Conservation (phyloP, 140 eudicot species). For the Flaveria floridana region DNA sequence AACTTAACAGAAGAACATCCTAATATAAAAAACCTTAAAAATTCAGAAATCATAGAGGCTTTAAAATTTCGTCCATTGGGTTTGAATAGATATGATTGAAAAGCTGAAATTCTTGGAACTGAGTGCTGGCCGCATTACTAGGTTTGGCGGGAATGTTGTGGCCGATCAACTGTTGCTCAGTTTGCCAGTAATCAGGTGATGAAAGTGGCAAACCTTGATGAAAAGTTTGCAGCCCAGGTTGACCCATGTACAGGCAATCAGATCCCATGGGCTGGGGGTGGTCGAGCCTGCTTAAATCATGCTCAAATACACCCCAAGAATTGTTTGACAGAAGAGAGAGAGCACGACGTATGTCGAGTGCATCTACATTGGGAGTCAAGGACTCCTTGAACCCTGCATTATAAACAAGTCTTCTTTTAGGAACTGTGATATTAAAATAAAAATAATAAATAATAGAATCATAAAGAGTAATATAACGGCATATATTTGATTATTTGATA, state of each 20-base stretch:
- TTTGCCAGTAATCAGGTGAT: conserved; percentile 55
- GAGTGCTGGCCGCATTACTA: conserved; percentile 7
- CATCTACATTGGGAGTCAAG: conserved; percentile 38
- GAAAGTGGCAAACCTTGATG: conserved; percentile 44
- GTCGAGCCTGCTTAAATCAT: conserved; percentile 38
- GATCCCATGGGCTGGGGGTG: conserved; percentile 21
- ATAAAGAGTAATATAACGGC: no score
- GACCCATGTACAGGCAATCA: conserved; percentile 23
- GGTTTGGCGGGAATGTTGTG: no score
- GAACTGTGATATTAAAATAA: no score
- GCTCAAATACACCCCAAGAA: conserved; percentile 66
- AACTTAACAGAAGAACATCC: no score
- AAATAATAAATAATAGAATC: no score
- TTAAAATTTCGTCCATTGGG: no score
- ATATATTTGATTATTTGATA: no score
- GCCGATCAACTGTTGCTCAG: conserved; percentile 34
- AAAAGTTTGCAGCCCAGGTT: conserved; percentile 34
- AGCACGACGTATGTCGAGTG: conserved; percentile 55
- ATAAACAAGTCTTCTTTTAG: no score
- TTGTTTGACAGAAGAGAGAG: conserved; percentile 99
- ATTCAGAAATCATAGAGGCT: no score
- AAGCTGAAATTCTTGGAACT: background rate
- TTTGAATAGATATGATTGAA: no score
- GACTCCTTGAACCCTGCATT: no score
- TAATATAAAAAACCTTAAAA: no score